Percentiles rank a stretch among this genome's conserved stretches.
These are phyloP conservation scores for Chrysochromulina parva DNA, from an alignment of 78 protist genomes.

Conservation along the genomic window DNA sequence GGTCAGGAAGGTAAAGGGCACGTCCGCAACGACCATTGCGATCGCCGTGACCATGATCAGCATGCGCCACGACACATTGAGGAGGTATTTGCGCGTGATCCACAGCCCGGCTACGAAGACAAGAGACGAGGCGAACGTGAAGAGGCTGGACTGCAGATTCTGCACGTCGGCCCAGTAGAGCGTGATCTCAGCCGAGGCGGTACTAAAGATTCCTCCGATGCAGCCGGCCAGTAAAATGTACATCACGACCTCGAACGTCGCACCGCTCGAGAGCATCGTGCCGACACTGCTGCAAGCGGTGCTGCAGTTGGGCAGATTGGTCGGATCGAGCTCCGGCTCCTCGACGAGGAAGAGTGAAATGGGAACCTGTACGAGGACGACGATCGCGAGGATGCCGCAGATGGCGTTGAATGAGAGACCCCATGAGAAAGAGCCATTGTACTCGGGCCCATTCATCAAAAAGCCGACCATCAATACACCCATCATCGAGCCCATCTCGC, in stretches of 20 bases:
- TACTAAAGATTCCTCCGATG: background rate
- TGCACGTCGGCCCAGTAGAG: background rate
- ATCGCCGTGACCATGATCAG: background rate
- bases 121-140: background rate
- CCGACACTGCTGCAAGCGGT: no score
- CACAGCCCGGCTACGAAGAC: background rate
- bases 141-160: background rate
- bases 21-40: background rate
- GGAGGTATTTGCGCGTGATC: background rate
- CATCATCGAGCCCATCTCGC: background rate
- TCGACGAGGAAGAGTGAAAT: background rate
- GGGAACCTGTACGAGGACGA: background rate
- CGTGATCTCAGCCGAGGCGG: background rate
- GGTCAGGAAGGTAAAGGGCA: background rate
- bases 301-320: no score
- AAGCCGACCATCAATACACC: background rate
- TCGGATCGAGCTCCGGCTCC: background rate
- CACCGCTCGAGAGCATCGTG: no score
- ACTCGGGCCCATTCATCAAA: background rate
- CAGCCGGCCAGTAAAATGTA: background rate
- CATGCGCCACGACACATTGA: background rate
- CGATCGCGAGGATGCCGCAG: background rate
- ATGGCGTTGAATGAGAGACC: background rate
- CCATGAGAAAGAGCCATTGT: background rate
- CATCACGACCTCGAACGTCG: no score